A percentile compares a stretch with the other conserved stretches of the same genome.
phyloP scores from a whole-genome alignment of 805 yeast species.

The Grigorovia humatica region DNA sequence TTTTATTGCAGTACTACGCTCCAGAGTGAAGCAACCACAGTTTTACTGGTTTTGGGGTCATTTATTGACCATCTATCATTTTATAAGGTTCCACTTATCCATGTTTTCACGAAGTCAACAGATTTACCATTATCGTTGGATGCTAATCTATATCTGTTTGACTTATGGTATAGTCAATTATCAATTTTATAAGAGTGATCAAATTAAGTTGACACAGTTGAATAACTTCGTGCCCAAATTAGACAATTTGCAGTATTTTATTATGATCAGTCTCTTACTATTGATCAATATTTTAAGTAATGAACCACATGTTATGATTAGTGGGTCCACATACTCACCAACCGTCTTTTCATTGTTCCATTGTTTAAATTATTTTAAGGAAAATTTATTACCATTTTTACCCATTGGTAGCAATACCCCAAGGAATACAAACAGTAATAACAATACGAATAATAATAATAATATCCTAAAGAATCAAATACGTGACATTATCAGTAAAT shows the following conservation, averaged over 20 bases:
- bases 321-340: conserved; percentile 37
- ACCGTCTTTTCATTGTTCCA: conserved; percentile 57
- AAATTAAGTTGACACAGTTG: conserved; percentile 29
- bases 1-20: conserved; percentile 13
- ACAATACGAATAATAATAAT: not conserved
- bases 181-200: conserved; percentile 42
- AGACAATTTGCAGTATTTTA: conserved; percentile 56
- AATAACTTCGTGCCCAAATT: conserved; percentile 16
- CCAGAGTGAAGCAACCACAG: conserved; percentile 39
- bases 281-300: conserved; percentile 34
- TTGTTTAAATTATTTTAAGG: conserved; percentile 47
- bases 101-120: conserved; percentile 31
- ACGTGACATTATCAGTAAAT: not conserved
- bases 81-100: conserved; percentile 32
- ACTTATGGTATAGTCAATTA: conserved; percentile 55
- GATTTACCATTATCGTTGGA: conserved; percentile 30
- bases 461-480: not conserved
- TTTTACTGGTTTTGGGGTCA: conserved; percentile 66
- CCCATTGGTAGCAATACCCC: conserved; percentile 21
- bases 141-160: conserved; percentile 42
- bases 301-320: not conserved
- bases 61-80: conserved; percentile 36
- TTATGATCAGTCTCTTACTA: conserved; percentile 32
- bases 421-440: not conserved
- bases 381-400: conserved; percentile 41